A percentile compares a stretch with the other conserved stretches of the same genome.
Conservation (phyloP, 805 yeast species). For the Kluyveromyces lactis region DNA sequence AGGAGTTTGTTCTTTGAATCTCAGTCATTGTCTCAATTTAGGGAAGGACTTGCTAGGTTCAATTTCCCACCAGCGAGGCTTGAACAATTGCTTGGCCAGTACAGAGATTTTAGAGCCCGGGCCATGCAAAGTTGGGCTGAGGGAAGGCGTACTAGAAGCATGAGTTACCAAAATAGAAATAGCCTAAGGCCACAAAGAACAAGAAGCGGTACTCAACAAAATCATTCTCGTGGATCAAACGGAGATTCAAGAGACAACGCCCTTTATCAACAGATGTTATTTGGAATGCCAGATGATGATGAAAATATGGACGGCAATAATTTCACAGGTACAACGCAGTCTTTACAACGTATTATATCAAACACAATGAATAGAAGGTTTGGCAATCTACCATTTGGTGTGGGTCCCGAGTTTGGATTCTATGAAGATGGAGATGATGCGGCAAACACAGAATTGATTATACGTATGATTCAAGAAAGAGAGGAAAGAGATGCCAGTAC, state of each 20-base stretch:
- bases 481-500: constrained; percentile 25
- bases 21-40: constrained; percentile 1
- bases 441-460: constrained; percentile 20
- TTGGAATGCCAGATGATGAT: constrained; percentile 1
- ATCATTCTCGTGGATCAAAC: background rate
- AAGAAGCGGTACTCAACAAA: no score
- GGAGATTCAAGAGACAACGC: background rate
- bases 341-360: constrained; percentile 1
- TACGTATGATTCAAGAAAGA: constrained; percentile 27
- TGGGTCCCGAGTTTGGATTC: constrained; percentile 1
- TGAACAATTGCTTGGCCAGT: background rate
- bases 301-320: background rate
- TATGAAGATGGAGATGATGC: constrained; percentile 10
- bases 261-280: background rate
- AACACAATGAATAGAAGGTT: constrained; percentile 1
- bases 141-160: constrained; percentile 2
- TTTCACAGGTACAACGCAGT: background rate
- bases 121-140: constrained; percentile 4
- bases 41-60: constrained; percentile 3
- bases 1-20: constrained; percentile 2
- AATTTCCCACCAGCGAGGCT: constrained; percentile 4
- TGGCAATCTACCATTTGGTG: constrained; percentile 2
- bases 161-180: background rate
- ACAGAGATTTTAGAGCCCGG: constrained; percentile 3
- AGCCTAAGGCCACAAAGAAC: no score